phyloP scores from a whole-genome alignment of 176 grass and related monocot species.

The Eragrostis curvula region DNA sequence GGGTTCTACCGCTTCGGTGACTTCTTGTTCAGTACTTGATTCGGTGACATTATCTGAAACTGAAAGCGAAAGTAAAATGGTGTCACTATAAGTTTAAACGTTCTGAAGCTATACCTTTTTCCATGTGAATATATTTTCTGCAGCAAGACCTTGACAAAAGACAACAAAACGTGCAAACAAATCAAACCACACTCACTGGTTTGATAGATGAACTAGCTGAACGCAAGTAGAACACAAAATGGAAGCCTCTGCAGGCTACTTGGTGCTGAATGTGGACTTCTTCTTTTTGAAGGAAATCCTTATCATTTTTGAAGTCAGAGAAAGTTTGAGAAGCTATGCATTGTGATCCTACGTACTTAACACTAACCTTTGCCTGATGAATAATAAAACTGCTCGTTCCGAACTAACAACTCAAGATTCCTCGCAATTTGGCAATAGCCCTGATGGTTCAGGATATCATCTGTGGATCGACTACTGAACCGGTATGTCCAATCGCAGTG shows the following conservation, averaged over 20 bases:
- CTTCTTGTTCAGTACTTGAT: slow-evolving; percentile 19
- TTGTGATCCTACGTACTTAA: slow-evolving; percentile 8
- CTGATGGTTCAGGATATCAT: slow-evolving; percentile 53
- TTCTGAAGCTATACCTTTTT: neutral
- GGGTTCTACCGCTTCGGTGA: neutral
- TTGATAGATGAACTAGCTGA: slow-evolving; percentile 4
- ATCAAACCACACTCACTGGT: neutral
- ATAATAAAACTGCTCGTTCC: slow-evolving; percentile 52
- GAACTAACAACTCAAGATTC: slow-evolving; percentile 48
- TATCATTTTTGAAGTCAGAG: neutral
- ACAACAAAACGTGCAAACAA: slow-evolving; percentile 1
- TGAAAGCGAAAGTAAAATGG: slow-evolving; percentile 38
- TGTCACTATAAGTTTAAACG: neutral
- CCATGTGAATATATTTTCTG: neutral
- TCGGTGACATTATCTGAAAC: slow-evolving; percentile 33
- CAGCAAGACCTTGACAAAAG: neutral
- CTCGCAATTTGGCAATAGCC: slow-evolving; percentile 54
- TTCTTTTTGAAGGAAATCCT: neutral
- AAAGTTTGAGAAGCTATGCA: neutral
- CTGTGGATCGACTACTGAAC: slow-evolving; percentile 51
- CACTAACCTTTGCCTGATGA: slow-evolving; percentile 66
- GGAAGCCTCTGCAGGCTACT: slow-evolving; percentile 1
- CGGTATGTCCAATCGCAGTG: slow-evolving; percentile 74
- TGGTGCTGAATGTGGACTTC: neutral
- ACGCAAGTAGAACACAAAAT: neutral